phyloP scores from a whole-genome alignment of 2,329 filamentous ascomycete genomes.

The Fusarium sp. region DNA sequence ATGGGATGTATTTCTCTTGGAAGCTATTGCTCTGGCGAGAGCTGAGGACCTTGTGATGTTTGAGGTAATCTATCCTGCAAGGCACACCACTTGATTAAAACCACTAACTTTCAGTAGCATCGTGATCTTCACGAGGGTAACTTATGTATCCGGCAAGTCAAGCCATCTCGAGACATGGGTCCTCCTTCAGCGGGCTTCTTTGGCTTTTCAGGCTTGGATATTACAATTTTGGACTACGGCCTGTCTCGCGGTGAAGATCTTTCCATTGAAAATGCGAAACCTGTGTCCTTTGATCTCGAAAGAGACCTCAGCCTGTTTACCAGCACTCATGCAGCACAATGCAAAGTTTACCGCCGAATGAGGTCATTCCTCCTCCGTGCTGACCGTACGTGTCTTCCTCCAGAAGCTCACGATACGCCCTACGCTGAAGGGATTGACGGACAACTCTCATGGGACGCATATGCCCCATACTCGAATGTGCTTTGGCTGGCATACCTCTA shows the following conservation, averaged over 20 bases:
- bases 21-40: conserved; percentile 67
- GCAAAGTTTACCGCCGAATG: conserved; percentile 70
- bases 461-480: conserved; percentile 71
- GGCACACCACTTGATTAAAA: too few relatives aligned
- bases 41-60: conserved; percentile 68
- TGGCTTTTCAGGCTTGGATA: conserved; percentile 68
- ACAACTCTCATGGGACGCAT: conserved; percentile 62
- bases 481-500: conserved; percentile 72
- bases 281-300: conserved; percentile 68
- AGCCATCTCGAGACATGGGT: conserved; percentile 46
- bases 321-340: conserved; percentile 68
- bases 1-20: conserved; percentile 71
- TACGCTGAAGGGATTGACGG: conserved; percentile 58
- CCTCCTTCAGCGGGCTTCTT: conserved; percentile 53
- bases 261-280: conserved; percentile 46
- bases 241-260: conserved; percentile 66
- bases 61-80: conserved; percentile 56
- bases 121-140: conserved; percentile 74
- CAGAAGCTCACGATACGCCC: conserved; percentile 56
- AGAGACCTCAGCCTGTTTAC: conserved; percentile 68
- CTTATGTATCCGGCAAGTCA: conserved; percentile 63
- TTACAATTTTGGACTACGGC: conserved; percentile 73
- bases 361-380: conserved; percentile 64
- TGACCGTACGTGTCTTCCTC: conserved; percentile 60
- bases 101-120: conserved; percentile 55